Conservation (phyloP, 2,329 filamentous ascomycete genomes). For the Fusarium sp. region DNA sequence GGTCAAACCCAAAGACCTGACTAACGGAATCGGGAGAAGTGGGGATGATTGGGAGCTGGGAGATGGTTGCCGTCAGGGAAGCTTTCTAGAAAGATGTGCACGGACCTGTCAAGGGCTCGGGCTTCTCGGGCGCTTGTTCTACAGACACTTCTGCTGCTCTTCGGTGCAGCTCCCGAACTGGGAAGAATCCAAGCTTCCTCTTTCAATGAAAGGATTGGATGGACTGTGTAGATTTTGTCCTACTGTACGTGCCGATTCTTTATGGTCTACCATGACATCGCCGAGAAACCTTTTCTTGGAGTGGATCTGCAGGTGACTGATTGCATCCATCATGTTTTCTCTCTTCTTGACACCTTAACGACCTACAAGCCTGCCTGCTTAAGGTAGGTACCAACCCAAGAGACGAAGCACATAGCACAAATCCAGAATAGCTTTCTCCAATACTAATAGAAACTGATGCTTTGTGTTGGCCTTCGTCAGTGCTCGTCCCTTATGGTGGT, state of each 20-base stretch:
- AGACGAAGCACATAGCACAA: background rate
- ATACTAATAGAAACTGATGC: background rate
- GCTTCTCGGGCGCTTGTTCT: slow-evolving; percentile 39
- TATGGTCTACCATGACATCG: slow-evolving; percentile 9
- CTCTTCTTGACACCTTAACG: background rate
- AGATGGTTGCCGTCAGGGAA: slow-evolving; percentile 41
- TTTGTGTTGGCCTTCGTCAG: background rate
- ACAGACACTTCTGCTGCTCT: slow-evolving; percentile 40
- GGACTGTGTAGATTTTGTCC: slow-evolving; percentile 2
- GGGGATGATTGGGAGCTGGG: slow-evolving; percentile 24
- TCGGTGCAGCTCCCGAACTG: slow-evolving; percentile 44
- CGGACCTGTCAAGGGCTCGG: slow-evolving; percentile 21
- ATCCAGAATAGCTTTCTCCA: background rate
- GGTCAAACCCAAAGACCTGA: slow-evolving; percentile 3
- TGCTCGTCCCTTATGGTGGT: background rate
- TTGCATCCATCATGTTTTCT: background rate
- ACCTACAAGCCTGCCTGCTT: background rate
- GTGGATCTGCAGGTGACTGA: slow-evolving; percentile 5
- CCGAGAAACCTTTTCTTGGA: background rate
- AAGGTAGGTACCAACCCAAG: background rate
- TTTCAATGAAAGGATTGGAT: background rate
- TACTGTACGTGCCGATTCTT: background rate
- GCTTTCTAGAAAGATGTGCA: slow-evolving; percentile 45
- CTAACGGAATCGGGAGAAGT: slow-evolving; percentile 39
- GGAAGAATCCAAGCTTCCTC: slow-evolving; percentile 11